phyloP scores from a whole-genome alignment of 768 basidiomycete genomes.

The Jaapia argillacea region DNA sequence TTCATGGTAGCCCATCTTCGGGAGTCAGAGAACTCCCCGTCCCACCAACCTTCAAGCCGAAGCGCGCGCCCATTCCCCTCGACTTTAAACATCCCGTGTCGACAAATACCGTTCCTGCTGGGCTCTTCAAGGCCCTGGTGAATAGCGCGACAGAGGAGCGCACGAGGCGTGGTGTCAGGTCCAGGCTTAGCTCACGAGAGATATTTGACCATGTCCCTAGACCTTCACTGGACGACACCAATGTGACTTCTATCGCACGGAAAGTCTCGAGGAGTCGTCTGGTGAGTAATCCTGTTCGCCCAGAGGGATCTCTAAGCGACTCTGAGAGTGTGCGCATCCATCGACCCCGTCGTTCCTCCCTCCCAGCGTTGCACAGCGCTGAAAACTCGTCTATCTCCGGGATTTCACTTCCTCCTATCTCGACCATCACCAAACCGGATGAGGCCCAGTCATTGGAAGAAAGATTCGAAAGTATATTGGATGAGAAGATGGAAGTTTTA shows the following conservation, averaged over 20 bases:
- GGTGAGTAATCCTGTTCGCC: slow-evolving; percentile 46
- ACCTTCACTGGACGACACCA: slow-evolving; percentile 71
- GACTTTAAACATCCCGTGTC: slow-evolving; percentile 62
- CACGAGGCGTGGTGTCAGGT: slow-evolving; percentile 62
- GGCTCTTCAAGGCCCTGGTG: slow-evolving; percentile 74
- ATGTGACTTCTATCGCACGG: slow-evolving; percentile 60
- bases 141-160: slow-evolving; percentile 46
- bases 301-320: slow-evolving; percentile 12
- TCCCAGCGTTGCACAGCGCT: slow-evolving; percentile 35
- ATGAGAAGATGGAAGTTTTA: slow-evolving; percentile 55
- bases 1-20: neutral
- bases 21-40: slow-evolving; percentile 18
- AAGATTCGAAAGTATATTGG: slow-evolving; percentile 50
- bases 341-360: slow-evolving; percentile 19
- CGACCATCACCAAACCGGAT: slow-evolving; percentile 38
- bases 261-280: slow-evolving; percentile 43
- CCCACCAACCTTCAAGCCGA: slow-evolving; percentile 28
- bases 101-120: slow-evolving; percentile 75
- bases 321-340: neutral
- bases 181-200: slow-evolving; percentile 66
- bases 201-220: slow-evolving; percentile 56
- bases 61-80: slow-evolving; percentile 68
- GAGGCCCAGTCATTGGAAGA: slow-evolving; percentile 52
- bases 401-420: slow-evolving; percentile 5
- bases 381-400: slow-evolving; percentile 13